phyloP scores from a whole-genome alignment of 805 yeast species.

The Wickerhamomyces kurtzmanii region DNA sequence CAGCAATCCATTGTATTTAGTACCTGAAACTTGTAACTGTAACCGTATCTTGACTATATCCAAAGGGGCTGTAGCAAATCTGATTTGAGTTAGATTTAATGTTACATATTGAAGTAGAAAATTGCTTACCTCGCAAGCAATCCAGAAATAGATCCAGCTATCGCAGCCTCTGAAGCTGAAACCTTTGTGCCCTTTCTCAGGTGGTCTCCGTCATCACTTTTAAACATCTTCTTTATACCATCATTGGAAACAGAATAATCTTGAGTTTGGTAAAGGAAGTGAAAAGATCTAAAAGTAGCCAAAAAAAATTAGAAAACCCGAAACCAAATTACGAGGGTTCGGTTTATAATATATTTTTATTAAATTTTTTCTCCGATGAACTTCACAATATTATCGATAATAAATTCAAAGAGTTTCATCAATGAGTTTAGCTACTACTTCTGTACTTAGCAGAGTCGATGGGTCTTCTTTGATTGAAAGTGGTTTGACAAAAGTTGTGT shows the following conservation, averaged over 20 bases:
- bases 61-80: conserved; percentile 50
- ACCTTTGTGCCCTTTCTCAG: conserved; percentile 42
- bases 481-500: conserved; percentile 49
- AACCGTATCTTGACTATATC: conserved; percentile 72
- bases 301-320: too few relatives aligned
- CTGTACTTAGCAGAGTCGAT: conserved; percentile 51
- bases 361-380: background rate
- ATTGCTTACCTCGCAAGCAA: background rate
- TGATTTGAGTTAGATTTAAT: background rate
- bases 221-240: too few relatives aligned
- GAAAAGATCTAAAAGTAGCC: too few relatives aligned
- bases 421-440: conserved; percentile 7
- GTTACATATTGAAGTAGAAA: background rate
- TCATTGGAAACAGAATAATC: too few relatives aligned
- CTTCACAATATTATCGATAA: conserved; percentile 1
- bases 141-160: conserved; percentile 72
- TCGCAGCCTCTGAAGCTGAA: conserved; percentile 38
- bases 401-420: background rate
- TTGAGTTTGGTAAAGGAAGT: too few relatives aligned
- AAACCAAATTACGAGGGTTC: too few relatives aligned
- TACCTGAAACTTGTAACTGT: conserved; percentile 39
- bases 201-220: conserved; percentile 26
- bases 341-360: too few relatives aligned
- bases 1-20: conserved; percentile 24
- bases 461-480: conserved; percentile 61